Percentiles rank a stretch among this genome's conserved stretches.
Conservation (phyloP, 768 basidiomycete genomes). For the Leccinum sublutescens region DNA sequence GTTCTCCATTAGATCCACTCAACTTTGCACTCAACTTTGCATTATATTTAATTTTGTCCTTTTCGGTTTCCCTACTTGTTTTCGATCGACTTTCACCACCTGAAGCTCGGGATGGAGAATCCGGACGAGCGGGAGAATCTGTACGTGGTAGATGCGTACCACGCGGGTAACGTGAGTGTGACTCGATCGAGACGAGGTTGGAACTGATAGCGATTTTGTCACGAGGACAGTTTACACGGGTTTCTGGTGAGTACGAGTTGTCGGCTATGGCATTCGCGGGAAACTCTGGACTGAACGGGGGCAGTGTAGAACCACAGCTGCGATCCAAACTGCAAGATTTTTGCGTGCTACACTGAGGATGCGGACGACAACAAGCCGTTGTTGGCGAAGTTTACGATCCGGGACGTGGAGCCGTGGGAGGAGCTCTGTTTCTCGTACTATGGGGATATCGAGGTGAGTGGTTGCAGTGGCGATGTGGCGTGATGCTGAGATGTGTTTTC, state of each 20-base stretch:
- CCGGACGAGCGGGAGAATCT: slow-evolving; percentile 27
- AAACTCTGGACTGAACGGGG: neutral
- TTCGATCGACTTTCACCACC: slow-evolving; percentile 74
- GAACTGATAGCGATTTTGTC: slow-evolving; percentile 1
- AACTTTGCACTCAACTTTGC: neutral
- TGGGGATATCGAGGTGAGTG: slow-evolving; percentile 48
- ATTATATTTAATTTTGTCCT: neutral
- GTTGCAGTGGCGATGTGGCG: neutral
- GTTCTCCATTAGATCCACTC: neutral
- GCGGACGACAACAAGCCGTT: slow-evolving; percentile 67
- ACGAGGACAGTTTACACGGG: slow-evolving; percentile 73
- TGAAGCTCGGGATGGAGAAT: slow-evolving; percentile 38
- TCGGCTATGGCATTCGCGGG: neutral
- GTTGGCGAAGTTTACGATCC: slow-evolving; percentile 61
- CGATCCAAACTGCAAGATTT: slow-evolving; percentile 75
- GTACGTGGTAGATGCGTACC: slow-evolving; percentile 83
- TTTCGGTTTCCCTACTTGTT: slow-evolving; percentile 55
- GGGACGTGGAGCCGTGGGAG: slow-evolving; percentile 61
- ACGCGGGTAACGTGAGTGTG: slow-evolving; percentile 73
- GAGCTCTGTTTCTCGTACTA: slow-evolving; percentile 79
- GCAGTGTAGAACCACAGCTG: slow-evolving; percentile 85
- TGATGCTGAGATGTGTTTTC: neutral
- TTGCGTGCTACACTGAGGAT: slow-evolving; percentile 79
- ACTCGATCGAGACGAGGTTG: neutral
- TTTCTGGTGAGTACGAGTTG: slow-evolving; percentile 59